These are phyloP conservation scores for Neofusicoccum ribis DNA, from an alignment of 2,329 filamentous ascomycete genomes.

Conservation along the genomic window DNA sequence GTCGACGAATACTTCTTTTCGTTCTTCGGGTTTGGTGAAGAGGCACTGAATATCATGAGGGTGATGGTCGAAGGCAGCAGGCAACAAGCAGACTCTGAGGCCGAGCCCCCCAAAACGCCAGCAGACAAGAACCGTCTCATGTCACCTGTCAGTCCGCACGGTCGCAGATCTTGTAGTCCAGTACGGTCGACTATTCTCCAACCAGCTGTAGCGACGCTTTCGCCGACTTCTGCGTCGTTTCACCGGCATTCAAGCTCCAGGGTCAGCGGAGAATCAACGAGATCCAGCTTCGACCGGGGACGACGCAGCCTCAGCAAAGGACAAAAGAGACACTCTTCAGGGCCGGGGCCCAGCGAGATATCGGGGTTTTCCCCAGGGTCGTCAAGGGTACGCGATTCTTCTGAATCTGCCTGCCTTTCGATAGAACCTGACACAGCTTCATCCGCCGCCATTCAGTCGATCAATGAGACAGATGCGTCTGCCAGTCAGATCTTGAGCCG, in stretches of 20 bases:
- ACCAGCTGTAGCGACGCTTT: conserved; percentile 39
- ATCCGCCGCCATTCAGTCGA: conserved; percentile 61
- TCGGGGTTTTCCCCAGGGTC: background rate
- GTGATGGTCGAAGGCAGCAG: conserved; percentile 68
- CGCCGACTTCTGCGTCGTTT: conserved; percentile 39
- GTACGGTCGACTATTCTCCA: conserved; percentile 15
- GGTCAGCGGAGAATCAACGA: conserved; percentile 44
- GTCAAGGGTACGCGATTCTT: conserved; percentile 44
- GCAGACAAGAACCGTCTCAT: background rate
- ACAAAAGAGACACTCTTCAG: background rate
- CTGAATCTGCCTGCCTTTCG: conserved; percentile 39
- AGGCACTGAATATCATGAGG: conserved; percentile 77
- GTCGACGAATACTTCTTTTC: conserved; percentile 99
- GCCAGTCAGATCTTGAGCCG: conserved; percentile 87
- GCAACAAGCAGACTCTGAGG: conserved; percentile 19
- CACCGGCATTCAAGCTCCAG: conserved; percentile 38
- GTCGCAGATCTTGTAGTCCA: background rate
- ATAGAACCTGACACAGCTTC: conserved; percentile 62
- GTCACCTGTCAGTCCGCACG: conserved; percentile 22
- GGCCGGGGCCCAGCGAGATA: background rate
- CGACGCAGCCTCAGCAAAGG: conserved; percentile 5
- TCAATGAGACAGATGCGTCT: conserved; percentile 72
- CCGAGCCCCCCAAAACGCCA: conserved; percentile 2
- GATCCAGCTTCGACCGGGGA: conserved; percentile 38
- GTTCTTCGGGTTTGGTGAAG: conserved; percentile 83